Evolutionary conservation across 2,329 filamentous ascomycete species (phyloP).

Genomic region (Magnaporthiopsis poae): DNA sequence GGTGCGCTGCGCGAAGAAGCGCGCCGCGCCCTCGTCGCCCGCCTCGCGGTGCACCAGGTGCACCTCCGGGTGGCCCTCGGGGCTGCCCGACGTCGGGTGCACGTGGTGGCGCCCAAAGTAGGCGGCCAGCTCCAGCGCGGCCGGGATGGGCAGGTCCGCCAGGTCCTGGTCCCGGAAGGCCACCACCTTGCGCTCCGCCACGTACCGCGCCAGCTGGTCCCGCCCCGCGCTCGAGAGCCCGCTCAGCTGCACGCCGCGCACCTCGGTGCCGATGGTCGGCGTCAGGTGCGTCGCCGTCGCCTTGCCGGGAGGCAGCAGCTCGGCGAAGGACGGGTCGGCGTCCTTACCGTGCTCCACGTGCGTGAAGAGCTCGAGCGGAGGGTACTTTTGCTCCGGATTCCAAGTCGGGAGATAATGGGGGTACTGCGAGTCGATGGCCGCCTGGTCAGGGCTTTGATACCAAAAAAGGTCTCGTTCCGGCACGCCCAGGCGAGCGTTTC

Average conservation of each 20-base stretch:
- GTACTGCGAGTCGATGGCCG: slow-evolving; percentile 28
- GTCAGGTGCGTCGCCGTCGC: slow-evolving; percentile 47
- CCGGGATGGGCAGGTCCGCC: slow-evolving; percentile 50
- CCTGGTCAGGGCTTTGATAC: too few species aligned
- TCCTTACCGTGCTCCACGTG: slow-evolving; percentile 61
- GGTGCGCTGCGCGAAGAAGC: slow-evolving; percentile 52
- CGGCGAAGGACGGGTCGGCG: slow-evolving; percentile 52
- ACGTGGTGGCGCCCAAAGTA: slow-evolving; percentile 57
- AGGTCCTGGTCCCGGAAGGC: slow-evolving; percentile 62
- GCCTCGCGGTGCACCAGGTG: slow-evolving; percentile 63
- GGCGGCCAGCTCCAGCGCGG: slow-evolving; percentile 52
- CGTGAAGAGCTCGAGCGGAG: slow-evolving; percentile 53
- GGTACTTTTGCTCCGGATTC: slow-evolving; percentile 47
- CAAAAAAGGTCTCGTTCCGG: too few species aligned
- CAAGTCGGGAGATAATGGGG: slow-evolving; percentile 57
- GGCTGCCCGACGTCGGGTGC: slow-evolving; percentile 62
- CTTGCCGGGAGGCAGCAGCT: slow-evolving; percentile 42
- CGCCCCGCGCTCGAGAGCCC: slow-evolving; percentile 52
- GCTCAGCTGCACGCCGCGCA: slow-evolving; percentile 57
- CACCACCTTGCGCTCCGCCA: slow-evolving; percentile 61
- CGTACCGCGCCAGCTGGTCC: slow-evolving; percentile 58
- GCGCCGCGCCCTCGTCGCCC: slow-evolving; percentile 50
- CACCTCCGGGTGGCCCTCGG: slow-evolving; percentile 56
- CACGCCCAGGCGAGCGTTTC: too few species aligned
- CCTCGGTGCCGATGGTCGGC: slow-evolving; percentile 57